Percentiles rank a stretch among this genome's conserved stretches.
Conservation (phyloP, 345 rosid species). For the Mallotus nudiflorus region DNA sequence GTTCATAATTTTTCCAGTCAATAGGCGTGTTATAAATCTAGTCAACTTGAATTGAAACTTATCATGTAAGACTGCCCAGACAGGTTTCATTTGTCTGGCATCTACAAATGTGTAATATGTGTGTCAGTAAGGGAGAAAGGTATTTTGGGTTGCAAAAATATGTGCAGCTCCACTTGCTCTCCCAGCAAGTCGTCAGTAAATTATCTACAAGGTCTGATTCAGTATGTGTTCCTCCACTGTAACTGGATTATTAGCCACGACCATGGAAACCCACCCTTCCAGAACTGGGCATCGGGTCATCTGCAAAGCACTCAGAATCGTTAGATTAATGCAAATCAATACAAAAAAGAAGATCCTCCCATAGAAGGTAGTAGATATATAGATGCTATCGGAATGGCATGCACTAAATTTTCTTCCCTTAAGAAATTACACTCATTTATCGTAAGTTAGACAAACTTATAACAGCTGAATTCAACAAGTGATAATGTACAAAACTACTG, state of each 20-base stretch:
- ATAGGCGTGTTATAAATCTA: too few relatives aligned
- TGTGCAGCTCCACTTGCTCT: conserved; percentile 7
- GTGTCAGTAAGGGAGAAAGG: neutral
- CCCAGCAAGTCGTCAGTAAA: neutral
- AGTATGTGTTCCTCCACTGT: neutral
- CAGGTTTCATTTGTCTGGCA: neutral
- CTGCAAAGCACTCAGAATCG: conserved; percentile 24
- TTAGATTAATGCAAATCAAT: neutral
- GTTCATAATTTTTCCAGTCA: too few relatives aligned
- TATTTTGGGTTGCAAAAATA: neutral
- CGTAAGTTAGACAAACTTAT: neutral
- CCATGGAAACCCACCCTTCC: conserved; percentile 39
- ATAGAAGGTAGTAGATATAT: too few relatives aligned
- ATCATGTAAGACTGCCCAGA: neutral
- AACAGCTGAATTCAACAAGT: neutral
- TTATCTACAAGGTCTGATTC: conserved; percentile 23
- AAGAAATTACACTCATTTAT: too few relatives aligned
- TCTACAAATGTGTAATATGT: neutral
- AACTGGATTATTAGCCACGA: conserved; percentile 23
- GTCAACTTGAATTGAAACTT: neutral
- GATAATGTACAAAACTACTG: neutral
- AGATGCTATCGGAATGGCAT: neutral
- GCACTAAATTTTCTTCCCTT: neutral
- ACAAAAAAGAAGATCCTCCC: neutral
- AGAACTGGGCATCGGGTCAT: conserved; percentile 44